Evolutionary conservation across 1,284 basidiomycete species (phyloP), one percentile per base, ranked within the genome.

Genomic region (Cryptococcus sp.): DNA sequence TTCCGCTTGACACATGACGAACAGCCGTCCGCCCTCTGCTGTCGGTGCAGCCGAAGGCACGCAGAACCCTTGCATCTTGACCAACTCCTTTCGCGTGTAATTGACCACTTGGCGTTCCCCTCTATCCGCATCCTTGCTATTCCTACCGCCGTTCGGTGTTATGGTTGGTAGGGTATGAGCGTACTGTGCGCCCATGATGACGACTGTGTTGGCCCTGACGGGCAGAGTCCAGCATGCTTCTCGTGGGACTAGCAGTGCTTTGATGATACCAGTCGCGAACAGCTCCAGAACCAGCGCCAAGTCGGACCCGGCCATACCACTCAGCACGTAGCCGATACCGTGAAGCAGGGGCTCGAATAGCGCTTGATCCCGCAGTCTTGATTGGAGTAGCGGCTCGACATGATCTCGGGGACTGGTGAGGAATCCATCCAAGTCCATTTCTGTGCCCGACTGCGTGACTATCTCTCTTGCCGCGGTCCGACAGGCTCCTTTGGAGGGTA

Each of bases 161-260:
- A 39, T 38, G 15, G 40, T 50, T 19, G 40, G 49, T 6, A 48
- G 50, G 17, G 84, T 69, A 50, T 86, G 82, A 38, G 88, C 77
- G 73, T 91, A 96, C 75, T 99, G 95, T 6, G 94, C 93, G 25
- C 93, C 90, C 87, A 98, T 89, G 50, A 93, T 87, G 40, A 97
- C 82, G 16, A 98, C 93, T 3, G 86, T 85, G 5, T 84, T 83
- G 0, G 90, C 90, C 40, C 87, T 85, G 15, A 93, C 84, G 3
- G 92, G 90, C 15, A 97, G 76, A 20, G 85, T 87, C 93, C 93
- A 96, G 71, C 88, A 90, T 22, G 87, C 83, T 48, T 95, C 91
- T 41, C 88, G 85, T 0, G 94, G 86, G 0, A 86, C 87, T 59
- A 99, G 81, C 41, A 99, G 80, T 4, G 93, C 88, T n/a, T 87